These are phyloP conservation scores for Boletus barrowsii DNA, from an alignment of 768 basidiomycete species.

Conservation along the genomic window DNA sequence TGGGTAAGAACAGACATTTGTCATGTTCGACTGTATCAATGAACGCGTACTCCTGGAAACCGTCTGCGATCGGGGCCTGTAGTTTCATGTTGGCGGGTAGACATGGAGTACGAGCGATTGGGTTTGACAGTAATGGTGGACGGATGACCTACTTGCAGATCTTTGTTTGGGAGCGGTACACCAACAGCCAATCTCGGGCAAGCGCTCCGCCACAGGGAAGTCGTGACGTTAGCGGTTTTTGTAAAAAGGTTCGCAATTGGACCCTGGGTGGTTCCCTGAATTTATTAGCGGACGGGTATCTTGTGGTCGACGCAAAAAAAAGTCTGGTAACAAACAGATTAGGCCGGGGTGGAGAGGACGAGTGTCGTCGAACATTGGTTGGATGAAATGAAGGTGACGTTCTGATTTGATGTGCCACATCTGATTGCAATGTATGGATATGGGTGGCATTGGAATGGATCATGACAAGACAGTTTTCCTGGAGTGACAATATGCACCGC, in stretches of 20 bases:
- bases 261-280: background rate
- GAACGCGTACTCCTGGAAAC: conserved; percentile 6
- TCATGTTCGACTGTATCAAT: no score
- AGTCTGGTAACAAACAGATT: no score
- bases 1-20: no score
- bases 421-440: background rate
- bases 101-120: background rate
- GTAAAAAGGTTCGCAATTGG: no score
- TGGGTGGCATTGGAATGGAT: conserved; percentile 4
- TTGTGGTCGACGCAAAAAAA: background rate
- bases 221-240: conserved; percentile 4
- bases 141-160: background rate
- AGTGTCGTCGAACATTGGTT: background rate
- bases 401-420: background rate
- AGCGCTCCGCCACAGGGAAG: conserved; percentile 9
- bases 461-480: background rate
- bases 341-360: background rate
- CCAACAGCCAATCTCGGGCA: conserved; percentile 10
- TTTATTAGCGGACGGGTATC: background rate
- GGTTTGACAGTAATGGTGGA: no score
- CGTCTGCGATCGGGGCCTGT: conserved; percentile 1
- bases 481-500: no score
- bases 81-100: conserved; percentile 1
- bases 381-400: conserved; percentile 3
- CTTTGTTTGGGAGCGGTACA: background rate